Conservation (phyloP, 768 basidiomycete genomes). For the Lactarius hatsudake region DNA sequence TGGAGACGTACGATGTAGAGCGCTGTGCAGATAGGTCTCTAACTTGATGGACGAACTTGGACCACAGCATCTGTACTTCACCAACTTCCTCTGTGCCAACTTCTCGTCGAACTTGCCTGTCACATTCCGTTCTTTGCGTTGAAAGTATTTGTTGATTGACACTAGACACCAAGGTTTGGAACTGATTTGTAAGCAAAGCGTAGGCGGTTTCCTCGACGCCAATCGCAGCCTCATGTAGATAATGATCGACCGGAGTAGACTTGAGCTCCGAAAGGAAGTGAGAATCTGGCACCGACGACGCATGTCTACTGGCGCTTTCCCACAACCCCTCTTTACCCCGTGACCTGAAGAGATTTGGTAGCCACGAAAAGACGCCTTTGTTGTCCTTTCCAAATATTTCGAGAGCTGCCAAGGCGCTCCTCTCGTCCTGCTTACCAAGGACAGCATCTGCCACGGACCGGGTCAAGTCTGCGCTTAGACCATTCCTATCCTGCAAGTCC, state of each 20-base stretch:
- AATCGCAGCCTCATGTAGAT: neutral
- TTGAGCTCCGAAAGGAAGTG: slow-evolving; percentile 3
- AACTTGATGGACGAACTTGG: neutral
- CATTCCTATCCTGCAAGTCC: accelerated
- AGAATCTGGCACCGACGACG: neutral
- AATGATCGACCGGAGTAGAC: neutral
- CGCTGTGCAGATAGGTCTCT: neutral
- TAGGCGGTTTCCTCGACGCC: neutral
- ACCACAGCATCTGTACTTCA: neutral
- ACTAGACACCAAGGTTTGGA: neutral
- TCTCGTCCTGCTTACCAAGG: too few relatives aligned
- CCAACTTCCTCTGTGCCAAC: neutral
- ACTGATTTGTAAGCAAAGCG: neutral
- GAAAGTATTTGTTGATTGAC: neutral
- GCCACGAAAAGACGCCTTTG: too few relatives aligned
- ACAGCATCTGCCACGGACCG: neutral
- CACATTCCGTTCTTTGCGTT: slow-evolving; percentile 5
- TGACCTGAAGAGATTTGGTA: too few relatives aligned
- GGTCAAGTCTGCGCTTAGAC: neutral
- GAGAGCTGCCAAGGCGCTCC: too few relatives aligned
- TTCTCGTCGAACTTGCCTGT: slow-evolving; percentile 3
- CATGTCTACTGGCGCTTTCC: neutral
- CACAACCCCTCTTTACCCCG: neutral
- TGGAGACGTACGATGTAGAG: neutral
- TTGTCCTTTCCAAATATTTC: too few relatives aligned